Percentiles rank a stretch among this genome's conserved stretches.
Evolutionary conservation across 1,284 basidiomycete genomes (phyloP).

Genomic region (Heterobasidion occidentale): DNA sequence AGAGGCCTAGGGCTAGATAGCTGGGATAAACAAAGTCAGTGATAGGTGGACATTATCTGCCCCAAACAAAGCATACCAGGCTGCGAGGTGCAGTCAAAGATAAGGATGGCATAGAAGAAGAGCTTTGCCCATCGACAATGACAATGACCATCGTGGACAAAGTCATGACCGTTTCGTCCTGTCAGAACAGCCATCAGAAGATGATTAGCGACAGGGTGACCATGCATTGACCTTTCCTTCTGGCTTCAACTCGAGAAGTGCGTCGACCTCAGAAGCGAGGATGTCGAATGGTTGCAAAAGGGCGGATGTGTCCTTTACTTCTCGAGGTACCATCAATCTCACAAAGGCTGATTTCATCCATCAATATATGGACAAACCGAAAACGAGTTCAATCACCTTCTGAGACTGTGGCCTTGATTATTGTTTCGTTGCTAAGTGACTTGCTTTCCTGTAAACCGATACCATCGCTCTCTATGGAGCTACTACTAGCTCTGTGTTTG

Average conservation of each 20-base stretch:
- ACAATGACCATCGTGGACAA: slow-evolving; percentile 56
- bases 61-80: slow-evolving; percentile 34
- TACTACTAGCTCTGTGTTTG: slow-evolving; percentile 30
- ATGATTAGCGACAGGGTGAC: neutral
- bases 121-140: slow-evolving; percentile 36
- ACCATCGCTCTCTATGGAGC: slow-evolving; percentile 18
- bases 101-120: slow-evolving; percentile 34
- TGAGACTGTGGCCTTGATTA: slow-evolving; percentile 44
- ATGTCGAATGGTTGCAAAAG: slow-evolving; percentile 45
- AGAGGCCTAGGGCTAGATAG: slow-evolving; percentile 39
- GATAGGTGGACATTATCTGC: neutral
- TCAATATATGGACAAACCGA: no score
- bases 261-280: slow-evolving; percentile 53
- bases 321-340: slow-evolving; percentile 35
- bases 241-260: slow-evolving; percentile 59
- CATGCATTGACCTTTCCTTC: slow-evolving; percentile 51
- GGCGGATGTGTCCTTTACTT: slow-evolving; percentile 11
- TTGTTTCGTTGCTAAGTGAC: slow-evolving; percentile 31
- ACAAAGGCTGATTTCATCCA: slow-evolving; percentile 26
- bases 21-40: slow-evolving; percentile 21
- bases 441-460: slow-evolving; percentile 13
- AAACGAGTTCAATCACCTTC: slow-evolving; percentile 37
- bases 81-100: slow-evolving; percentile 42
- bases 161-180: slow-evolving; percentile 69
- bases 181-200: neutral